A percentile compares a stretch with the other conserved stretches of the same genome.
phyloP scores from a whole-genome alignment of 352 stramenopile species.

The Phytophthora multivora region DNA sequence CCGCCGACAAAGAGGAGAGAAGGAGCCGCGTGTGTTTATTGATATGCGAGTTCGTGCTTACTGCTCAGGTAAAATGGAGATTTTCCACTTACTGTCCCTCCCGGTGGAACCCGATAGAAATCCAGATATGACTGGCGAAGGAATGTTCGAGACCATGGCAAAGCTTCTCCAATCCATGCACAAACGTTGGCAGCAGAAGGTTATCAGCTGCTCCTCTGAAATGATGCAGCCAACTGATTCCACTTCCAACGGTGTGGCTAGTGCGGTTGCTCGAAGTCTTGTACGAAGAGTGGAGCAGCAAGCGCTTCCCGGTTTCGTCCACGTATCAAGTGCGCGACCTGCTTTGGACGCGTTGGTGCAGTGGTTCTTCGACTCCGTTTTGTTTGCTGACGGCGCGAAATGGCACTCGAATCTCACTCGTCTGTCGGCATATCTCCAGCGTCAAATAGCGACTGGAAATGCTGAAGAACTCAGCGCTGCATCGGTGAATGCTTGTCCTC shows the following conservation, averaged over 20 bases:
- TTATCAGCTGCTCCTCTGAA: slow-evolving; percentile 27
- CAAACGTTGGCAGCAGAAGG: slow-evolving; percentile 24
- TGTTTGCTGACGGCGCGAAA: slow-evolving; percentile 12
- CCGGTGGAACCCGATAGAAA: slow-evolving; percentile 7
- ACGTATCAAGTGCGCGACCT: slow-evolving; percentile 16
- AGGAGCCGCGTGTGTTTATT: slow-evolving; percentile 9
- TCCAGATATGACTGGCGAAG: slow-evolving; percentile 4
- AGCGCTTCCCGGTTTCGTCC: slow-evolving; percentile 10
- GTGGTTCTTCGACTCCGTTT: slow-evolving; percentile 22
- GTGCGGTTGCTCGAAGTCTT: slow-evolving; percentile 4
- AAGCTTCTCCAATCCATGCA: slow-evolving; percentile 19
- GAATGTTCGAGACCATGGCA: slow-evolving; percentile 18
- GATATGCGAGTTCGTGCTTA: slow-evolving; percentile 18
- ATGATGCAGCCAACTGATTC: background rate
- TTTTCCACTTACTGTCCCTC: slow-evolving; percentile 22
- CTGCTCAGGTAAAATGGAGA: slow-evolving; percentile 10
- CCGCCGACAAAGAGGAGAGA: slow-evolving; percentile 7
- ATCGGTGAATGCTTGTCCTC: slow-evolving; percentile 9
- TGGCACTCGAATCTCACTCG: slow-evolving; percentile 21
- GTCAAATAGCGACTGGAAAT: slow-evolving; percentile 17
- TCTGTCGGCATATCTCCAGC: slow-evolving; percentile 25
- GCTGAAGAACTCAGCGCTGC: slow-evolving; percentile 18
- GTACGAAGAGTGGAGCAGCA: slow-evolving; percentile 20
- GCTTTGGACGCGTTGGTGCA: slow-evolving; percentile 22
- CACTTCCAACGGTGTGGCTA: background rate